Evolutionary conservation across 257 asterid species (phyloP).

Genomic region (Handroanthus guayacan): DNA sequence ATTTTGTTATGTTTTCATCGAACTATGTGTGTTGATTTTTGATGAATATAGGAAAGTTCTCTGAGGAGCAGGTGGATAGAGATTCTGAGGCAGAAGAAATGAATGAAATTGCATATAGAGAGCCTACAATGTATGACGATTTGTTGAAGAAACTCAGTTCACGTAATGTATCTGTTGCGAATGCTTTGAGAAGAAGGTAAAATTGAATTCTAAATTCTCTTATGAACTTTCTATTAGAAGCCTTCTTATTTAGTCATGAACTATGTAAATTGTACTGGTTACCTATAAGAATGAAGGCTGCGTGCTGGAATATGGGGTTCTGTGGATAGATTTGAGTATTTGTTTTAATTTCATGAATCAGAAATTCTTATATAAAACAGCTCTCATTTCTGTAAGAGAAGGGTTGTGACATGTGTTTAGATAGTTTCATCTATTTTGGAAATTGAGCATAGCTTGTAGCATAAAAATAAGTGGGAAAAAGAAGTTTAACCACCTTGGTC

Average conservation of each 20-base stretch:
- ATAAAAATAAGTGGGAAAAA: not conserved
- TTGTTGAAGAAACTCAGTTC: slow-evolving; percentile 69
- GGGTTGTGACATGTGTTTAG: not conserved
- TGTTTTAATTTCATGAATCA: not conserved
- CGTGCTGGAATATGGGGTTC: slow-evolving; percentile 17
- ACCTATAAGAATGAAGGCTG: not conserved
- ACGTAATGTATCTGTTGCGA: slow-evolving; percentile 48
- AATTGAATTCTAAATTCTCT: not conserved
- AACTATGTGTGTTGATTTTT: not conserved
- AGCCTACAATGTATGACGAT: slow-evolving; percentile 59
- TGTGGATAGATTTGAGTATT: not conserved
- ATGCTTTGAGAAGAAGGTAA: slow-evolving; percentile 61
- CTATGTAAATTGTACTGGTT: slow-evolving; percentile 1
- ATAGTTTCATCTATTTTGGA: not conserved
- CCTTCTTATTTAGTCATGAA: not conserved
- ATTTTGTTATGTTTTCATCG: not conserved
- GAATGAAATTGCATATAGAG: slow-evolving; percentile 37
- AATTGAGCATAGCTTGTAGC: not conserved
- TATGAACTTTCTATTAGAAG: not conserved
- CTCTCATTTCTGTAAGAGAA: slow-evolving; percentile 2
- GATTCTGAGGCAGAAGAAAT: slow-evolving; percentile 50
- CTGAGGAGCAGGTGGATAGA: slow-evolving; percentile 42
- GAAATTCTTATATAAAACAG: not conserved
- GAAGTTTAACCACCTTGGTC: not conserved
- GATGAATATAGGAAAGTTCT: slow-evolving; percentile 42